phyloP scores from a whole-genome alignment of 139 green algal species.

The Auxenochlorella pyrenoidosa region DNA sequence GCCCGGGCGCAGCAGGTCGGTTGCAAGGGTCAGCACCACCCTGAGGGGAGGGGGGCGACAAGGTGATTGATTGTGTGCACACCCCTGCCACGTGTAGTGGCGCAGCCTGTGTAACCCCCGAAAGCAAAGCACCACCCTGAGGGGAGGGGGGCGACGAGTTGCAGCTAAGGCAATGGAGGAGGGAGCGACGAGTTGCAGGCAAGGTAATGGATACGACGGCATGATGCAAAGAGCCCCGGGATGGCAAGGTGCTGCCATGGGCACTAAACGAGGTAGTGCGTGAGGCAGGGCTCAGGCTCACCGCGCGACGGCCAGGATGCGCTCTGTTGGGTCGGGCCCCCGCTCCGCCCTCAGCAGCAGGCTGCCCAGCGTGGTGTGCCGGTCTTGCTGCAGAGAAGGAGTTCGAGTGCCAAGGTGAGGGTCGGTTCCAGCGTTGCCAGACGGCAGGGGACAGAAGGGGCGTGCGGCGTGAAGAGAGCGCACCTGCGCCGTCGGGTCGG shows the following conservation, averaged over 20 bases:
- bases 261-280: no score
- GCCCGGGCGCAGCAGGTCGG: slow-evolving; percentile 27
- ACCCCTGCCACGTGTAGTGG: no score
- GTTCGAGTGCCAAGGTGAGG: neutral
- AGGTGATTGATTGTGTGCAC: neutral
- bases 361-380: slow-evolving; percentile 11
- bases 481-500: slow-evolving; percentile 17
- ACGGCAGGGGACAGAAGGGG: neutral
- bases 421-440: neutral
- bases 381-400: slow-evolving; percentile 22
- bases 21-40: neutral
- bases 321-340: slow-evolving; percentile 22
- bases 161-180: no score
- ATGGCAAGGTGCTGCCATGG: no score
- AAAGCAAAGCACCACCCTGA: no score
- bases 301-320: slow-evolving; percentile 37
- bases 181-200: no score
- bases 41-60: neutral
- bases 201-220: no score
- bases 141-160: no score
- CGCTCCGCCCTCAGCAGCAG: slow-evolving; percentile 35
- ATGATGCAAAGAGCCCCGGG: no score
- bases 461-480: no score
- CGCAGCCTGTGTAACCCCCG: no score
- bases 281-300: neutral